Evolutionary conservation across 2,329 filamentous ascomycete genomes (phyloP).

Genomic region (Setomelanomma holmii): DNA sequence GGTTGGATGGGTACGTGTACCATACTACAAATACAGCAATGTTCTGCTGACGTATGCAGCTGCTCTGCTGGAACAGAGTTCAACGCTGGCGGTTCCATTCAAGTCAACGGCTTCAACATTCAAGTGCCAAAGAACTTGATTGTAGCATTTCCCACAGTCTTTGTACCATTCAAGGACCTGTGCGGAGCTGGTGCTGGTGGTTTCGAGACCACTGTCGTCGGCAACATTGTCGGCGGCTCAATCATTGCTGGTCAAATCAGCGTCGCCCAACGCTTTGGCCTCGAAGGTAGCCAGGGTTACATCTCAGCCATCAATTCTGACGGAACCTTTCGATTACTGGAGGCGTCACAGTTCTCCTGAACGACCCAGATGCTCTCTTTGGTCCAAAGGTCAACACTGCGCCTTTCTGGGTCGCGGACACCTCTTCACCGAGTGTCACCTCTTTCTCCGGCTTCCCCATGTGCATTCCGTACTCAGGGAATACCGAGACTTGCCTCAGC

Average conservation of each 20-base stretch:
- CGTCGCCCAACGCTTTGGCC: conserved; percentile 44
- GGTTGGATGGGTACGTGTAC: conserved; percentile 33
- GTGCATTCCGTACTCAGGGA: conserved; percentile 56
- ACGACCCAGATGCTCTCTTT: conserved; percentile 57
- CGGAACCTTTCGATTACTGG: conserved; percentile 48
- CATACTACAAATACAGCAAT: not conserved
- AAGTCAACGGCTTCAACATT: conserved; percentile 55
- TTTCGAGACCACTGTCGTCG: conserved; percentile 43
- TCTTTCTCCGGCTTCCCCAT: conserved; percentile 61
- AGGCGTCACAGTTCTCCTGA: conserved; percentile 50
- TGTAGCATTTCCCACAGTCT: conserved; percentile 58
- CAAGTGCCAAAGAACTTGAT: conserved; percentile 59
- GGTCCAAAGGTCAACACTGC: conserved; percentile 23
- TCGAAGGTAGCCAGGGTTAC: conserved; percentile 47
- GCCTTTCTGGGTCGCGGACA: conserved; percentile 58
- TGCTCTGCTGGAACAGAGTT: conserved; percentile 33
- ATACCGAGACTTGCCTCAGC: conserved; percentile 45
- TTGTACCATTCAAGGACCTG: conserved; percentile 51
- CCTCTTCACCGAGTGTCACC: conserved; percentile 57
- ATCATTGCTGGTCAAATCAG: conserved; percentile 51
- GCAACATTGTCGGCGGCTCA: conserved; percentile 48
- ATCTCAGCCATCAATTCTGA: conserved; percentile 45
- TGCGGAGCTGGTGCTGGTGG: conserved; percentile 27
- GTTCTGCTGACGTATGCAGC: conserved; percentile 14
- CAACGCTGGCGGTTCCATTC: conserved; percentile 57